Percentiles rank a stretch among this genome's conserved stretches.
Conservation (phyloP, 179 eudicot genomes). For the Drosera spatulata region DNA sequence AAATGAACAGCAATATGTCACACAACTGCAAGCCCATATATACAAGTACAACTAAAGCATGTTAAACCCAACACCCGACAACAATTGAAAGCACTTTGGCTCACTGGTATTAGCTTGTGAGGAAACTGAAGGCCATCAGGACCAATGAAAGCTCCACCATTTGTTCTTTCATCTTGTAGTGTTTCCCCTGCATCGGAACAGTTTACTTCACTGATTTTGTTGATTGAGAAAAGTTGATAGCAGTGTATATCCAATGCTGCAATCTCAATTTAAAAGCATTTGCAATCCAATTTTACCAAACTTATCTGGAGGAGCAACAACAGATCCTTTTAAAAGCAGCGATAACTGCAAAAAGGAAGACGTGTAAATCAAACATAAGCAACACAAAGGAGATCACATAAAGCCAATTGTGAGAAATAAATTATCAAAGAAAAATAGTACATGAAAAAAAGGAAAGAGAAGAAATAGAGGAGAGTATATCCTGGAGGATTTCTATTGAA, state of each 20-base stretch:
- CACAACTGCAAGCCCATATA: not conserved
- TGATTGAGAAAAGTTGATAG: too few species aligned
- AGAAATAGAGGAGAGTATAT: too few species aligned
- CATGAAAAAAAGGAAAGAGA: too few species aligned
- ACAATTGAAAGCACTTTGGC: conserved; percentile 8
- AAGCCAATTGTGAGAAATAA: too few species aligned
- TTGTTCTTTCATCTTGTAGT: conserved; percentile 86
- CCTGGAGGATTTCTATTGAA: not conserved
- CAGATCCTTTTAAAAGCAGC: conserved; percentile 82
- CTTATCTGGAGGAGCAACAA: conserved; percentile 96
- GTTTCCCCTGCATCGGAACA: conserved; percentile 57
- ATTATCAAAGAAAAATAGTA: too few species aligned
- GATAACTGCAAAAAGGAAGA: conserved; percentile 45
- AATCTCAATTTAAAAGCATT: not conserved
- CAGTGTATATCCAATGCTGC: not conserved
- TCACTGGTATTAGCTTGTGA: conserved; percentile 87
- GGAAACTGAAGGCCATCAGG: conserved; percentile 90
- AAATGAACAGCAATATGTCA: not conserved
- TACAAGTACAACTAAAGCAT: too few species aligned
- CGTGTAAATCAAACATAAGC: too few species aligned
- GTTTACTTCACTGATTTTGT: not conserved
- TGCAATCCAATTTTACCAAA: conserved; percentile 45
- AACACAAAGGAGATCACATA: too few species aligned
- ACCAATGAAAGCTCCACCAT: conserved; percentile 86
- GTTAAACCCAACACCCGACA: not conserved